Conservation (phyloP, 1,139 yeast genomes). For the Nadsonia starkeyi-henricii region DNA sequence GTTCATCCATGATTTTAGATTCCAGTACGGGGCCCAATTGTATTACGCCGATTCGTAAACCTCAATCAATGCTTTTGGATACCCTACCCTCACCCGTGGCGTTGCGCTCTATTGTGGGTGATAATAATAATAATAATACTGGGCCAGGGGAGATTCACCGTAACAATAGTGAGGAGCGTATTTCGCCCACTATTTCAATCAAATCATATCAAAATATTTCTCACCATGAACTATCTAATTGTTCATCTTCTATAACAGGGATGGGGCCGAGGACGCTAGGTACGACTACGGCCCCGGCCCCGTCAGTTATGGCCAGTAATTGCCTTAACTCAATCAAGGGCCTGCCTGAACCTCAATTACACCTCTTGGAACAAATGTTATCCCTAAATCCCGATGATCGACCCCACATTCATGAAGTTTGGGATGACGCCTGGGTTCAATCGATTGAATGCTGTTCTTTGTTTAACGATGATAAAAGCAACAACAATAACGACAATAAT, state of each 20-base stretch:
- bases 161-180: conserved; percentile 20
- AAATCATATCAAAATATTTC: too few relatives aligned
- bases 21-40: too few relatives aligned
- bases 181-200: conserved; percentile 9
- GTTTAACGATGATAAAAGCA: too few relatives aligned
- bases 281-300: background rate
- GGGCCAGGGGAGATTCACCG: too few relatives aligned
- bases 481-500: too few relatives aligned
- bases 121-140: too few relatives aligned
- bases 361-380: conserved; percentile 22
- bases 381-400: conserved; percentile 31
- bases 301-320: background rate
- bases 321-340: conserved; percentile 7
- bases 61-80: background rate
- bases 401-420: conserved; percentile 70
- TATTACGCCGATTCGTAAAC: too few relatives aligned
- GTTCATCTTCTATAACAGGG: too few relatives aligned
- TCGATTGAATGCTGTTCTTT: conserved; percentile 38
- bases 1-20: too few relatives aligned
- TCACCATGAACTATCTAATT: too few relatives aligned
- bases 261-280: too few relatives aligned
- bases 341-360: conserved; percentile 22
- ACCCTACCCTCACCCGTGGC: background rate
- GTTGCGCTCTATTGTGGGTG: too few relatives aligned
- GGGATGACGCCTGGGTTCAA: conserved; percentile 63